Evolutionary conservation across 768 basidiomycete genomes (phyloP).

Genomic region (Suillus brevipes): DNA sequence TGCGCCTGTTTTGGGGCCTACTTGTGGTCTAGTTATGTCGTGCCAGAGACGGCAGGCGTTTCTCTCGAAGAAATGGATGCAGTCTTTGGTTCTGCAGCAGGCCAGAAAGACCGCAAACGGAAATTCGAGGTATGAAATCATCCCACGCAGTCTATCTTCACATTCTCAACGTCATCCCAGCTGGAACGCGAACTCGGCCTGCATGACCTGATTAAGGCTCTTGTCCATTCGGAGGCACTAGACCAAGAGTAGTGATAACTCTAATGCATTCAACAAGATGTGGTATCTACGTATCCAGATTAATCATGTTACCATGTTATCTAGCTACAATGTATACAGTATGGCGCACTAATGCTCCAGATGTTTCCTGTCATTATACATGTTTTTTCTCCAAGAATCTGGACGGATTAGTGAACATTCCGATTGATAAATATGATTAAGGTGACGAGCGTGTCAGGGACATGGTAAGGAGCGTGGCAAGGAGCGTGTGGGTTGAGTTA

Average conservation of each 20-base stretch:
- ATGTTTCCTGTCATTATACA: conserved; percentile 3
- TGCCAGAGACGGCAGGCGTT: conserved; percentile 78
- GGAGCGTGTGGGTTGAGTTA: neutral
- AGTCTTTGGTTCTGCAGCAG: conserved; percentile 62
- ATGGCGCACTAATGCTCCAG: neutral
- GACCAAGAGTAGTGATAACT: neutral
- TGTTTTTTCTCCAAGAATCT: neutral
- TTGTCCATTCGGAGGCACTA: conserved; percentile 21
- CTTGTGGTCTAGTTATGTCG: conserved; percentile 65
- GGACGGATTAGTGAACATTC: neutral
- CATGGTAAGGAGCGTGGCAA: neutral
- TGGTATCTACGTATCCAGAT: conserved; percentile 3
- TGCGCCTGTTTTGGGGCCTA: conserved; percentile 65
- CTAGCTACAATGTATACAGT: conserved; percentile 2
- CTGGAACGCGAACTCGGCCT: conserved; percentile 60
- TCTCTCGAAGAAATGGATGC: conserved; percentile 76
- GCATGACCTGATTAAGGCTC: conserved; percentile 41
- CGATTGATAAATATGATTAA: conserved; percentile 1
- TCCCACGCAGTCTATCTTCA: neutral
- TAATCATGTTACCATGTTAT: neutral
- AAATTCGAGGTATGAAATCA: conserved; percentile 50
- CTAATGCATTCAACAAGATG: conserved; percentile 1
- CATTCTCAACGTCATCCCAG: conserved; percentile 32
- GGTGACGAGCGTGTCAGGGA: neutral
- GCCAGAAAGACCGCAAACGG: conserved; percentile 49